Base-by-base conservation (phyloP, 139 green algal species). In the Coelastrella sp. region DNA sequence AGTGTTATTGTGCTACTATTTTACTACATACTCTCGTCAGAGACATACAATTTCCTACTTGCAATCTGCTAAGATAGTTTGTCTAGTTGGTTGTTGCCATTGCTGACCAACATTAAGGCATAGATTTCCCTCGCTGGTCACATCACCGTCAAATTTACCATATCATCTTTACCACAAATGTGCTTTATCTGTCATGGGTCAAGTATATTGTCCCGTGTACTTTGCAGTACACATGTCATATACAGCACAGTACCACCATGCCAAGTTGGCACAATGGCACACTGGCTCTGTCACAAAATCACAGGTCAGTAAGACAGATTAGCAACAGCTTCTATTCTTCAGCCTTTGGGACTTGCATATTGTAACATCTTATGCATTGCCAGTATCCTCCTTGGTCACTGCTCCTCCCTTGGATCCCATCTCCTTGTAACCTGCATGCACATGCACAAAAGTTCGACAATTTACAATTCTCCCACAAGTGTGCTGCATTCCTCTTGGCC, bases 381-480 rank as follows among this genome's bases (percentile, higher is more conserved):
- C 68, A 27, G 68, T 76, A 24, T 76, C 68, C 19, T 76, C 68
- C 8, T 76, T 76, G 68, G 68, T 76, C 24, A 60, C 74, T 60
- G 74, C 58, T 17, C 82, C 82, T 56, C 82, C 84, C 84, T 89
- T 89, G 84, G 84, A 76, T 25, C 84, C 84, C 84, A 89, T 89
- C 70, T 89, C 84, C 24, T 24, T 58, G 57, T 89, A 89, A 60
- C 66, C 84, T 68, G 84, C 66, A 70, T 22, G n/a, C 19, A 74
- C 8, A 17, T 27, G 10, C 68, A 76, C 35, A 49, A 5, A 49
- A 3, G 35, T 49, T 49, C 35, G 3, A 49, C 35, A 49, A 49
- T 49, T 49, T 49, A 49, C 1, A 5, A 3, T 49, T 49, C 3
- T 5, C 3, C 35, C 35, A 3, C 35, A 49, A 49, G 35, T 49